phyloP scores from a whole-genome alignment of 148 eudicot species.

The Hydrangea macrophylla region DNA sequence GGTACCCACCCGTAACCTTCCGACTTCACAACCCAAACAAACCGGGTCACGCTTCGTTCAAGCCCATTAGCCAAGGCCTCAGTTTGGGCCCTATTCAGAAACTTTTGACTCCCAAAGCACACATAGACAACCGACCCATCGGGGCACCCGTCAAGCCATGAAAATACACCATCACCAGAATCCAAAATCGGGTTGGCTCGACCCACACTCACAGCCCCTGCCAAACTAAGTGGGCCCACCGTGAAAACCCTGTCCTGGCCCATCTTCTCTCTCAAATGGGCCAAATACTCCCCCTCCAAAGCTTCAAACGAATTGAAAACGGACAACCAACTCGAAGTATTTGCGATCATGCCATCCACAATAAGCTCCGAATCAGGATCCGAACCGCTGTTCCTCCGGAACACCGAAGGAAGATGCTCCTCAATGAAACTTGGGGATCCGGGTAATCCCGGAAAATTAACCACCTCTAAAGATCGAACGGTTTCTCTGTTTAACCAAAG shows the following conservation, averaged over 20 bases:
- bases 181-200: conserved; percentile 20
- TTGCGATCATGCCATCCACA: conserved; percentile 36
- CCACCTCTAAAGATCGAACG: not conserved
- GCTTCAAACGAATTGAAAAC: conserved; percentile 40
- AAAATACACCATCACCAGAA: conserved; percentile 11
- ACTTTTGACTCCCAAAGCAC: conserved; percentile 67
- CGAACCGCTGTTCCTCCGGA: conserved; percentile 26
- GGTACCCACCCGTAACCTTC: conserved; percentile 26
- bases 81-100: conserved; percentile 41
- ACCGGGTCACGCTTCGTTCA: conserved; percentile 39
- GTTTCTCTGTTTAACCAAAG: conserved; percentile 15
- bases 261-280: conserved; percentile 23
- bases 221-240: conserved; percentile 44
- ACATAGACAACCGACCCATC: conserved; percentile 57
- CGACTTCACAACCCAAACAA: conserved; percentile 53
- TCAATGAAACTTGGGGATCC: conserved; percentile 31
- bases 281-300: conserved; percentile 45
- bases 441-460: conserved; percentile 39
- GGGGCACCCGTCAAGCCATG: conserved; percentile 54
- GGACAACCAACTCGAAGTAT: conserved; percentile 39
- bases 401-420: conserved; percentile 41
- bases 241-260: conserved; percentile 34
- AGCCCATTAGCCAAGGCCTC: conserved; percentile 50
- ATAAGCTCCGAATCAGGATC: conserved; percentile 28
- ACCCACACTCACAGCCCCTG: conserved; percentile 8